Base-by-base conservation (phyloP, 306 rosid species). In the Heteromeles arbutifolia region DNA sequence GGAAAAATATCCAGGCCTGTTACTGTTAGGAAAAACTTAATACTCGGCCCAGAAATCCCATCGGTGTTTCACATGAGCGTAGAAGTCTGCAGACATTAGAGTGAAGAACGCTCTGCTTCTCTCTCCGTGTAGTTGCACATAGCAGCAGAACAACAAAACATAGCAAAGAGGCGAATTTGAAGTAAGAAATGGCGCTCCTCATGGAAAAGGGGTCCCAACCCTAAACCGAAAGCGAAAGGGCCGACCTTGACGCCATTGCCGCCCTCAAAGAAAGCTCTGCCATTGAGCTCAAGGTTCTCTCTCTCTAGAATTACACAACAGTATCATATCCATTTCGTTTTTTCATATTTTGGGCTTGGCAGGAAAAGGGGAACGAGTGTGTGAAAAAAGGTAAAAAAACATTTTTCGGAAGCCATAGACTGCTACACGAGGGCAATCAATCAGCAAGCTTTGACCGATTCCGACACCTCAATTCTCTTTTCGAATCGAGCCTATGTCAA, bases 201-300 rank as follows among this genome's bases (percentile, higher is more conserved):
- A 92, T 92, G 97, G 96, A 95, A 39, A 78, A 78, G 39, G 96
- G 91, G 77, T 84, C 96, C 1, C 92, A 88, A 58, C 97, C 97
- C 50, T 81, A 85, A 43, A 90, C 97, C 10, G 91, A 94, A 71
- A 74, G 11, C 67, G 97, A 93, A 53, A 93, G 73, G 29, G 97
- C 94, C 15, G 96, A 91, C 94, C 92, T 94, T 69, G 98, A 91
- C 45, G 98, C 99, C 83, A 95, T 95, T 64, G 77, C 90, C 72
- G 89, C 99, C n/a, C 71, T 95, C 75, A 95, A 95, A 83, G 89
- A 89, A 22, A 86, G 93, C 52, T 32, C 97, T 48, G 96, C 97
- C 25, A 11, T 85, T 52, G 98, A 91, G 79, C 77, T 93, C 67
- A 93, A 93, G 92, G 98, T 89, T 59, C 61, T 71, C 67, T 22